phyloP scores from a whole-genome alignment of 768 basidiomycete genomes.

The Hygrocybe punicea region DNA sequence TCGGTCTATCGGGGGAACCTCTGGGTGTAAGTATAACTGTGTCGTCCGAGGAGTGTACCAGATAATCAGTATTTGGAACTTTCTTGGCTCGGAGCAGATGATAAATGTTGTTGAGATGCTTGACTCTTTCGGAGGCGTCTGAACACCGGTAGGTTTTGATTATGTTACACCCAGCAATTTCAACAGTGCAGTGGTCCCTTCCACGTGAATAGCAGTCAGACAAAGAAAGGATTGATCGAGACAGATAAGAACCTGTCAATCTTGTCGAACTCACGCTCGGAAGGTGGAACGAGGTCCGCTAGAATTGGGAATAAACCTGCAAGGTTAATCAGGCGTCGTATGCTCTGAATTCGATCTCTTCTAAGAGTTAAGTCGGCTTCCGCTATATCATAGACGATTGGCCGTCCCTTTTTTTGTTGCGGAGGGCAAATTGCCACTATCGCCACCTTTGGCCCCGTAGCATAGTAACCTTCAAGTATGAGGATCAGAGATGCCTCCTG shows the following conservation, averaged over 20 bases:
- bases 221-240: not conserved
- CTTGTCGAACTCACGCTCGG: slow-evolving; percentile 6
- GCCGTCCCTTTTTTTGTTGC: not conserved
- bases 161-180: slow-evolving; percentile 9
- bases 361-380: slow-evolving; percentile 6
- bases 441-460: slow-evolving; percentile 12
- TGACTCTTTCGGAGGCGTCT: slow-evolving; percentile 5
- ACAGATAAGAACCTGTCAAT: slow-evolving; percentile 5
- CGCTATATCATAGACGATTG: slow-evolving; percentile 13
- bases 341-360: slow-evolving; percentile 5
- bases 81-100: slow-evolving; percentile 10
- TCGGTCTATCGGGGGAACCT: slow-evolving; percentile 12
- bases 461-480: slow-evolving; percentile 16
- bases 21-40: slow-evolving; percentile 9
- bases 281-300: not conserved
- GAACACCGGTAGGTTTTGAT: slow-evolving; percentile 14
- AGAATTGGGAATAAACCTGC: not conserved
- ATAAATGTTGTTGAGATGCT: slow-evolving; percentile 14
- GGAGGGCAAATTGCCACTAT: slow-evolving; percentile 5
- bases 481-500: slow-evolving; percentile 2
- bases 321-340: slow-evolving; percentile 12
- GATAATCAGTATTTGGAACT: slow-evolving; percentile 15
- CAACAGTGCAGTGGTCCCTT: slow-evolving; percentile 8
- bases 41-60: not conserved
- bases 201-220: not conserved